Evolutionary conservation across 805 yeast species (phyloP), one percentile per base, ranked within the genome.

Genomic region (Hemisphaericaspora nanyangensis): DNA sequence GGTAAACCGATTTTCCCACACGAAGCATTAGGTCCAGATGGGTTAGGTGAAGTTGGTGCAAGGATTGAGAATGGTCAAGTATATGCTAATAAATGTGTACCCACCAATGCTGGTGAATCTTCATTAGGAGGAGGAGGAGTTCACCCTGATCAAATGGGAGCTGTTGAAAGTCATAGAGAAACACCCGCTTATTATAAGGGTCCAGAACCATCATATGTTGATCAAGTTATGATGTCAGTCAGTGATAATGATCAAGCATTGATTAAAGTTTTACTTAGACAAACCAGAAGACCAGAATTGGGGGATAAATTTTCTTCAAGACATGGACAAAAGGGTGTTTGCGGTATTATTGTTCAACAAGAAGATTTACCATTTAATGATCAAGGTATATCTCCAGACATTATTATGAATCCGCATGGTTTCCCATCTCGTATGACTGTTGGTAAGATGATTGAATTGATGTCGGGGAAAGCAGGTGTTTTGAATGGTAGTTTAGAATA

Each of bases 381-480:
- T 52, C 77, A 81, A 42, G 99, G 99, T 58, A 77, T 93, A 18
- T 72, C 79, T 3, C 99, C 99, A 0, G 99, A 91, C 67, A 90
- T 91, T 48, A 91, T 91, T 55, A 91, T 91, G 97, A 91, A 91
- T 58, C 99, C 99, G 1, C 99, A 91, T 62, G 99, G 97, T 70
- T 93, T 91, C 82, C 99, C 99, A 46, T 91, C 98, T 26, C 95
- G 99, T 77, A 93, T 93, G 99, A 93, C 99, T 29, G 98, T 93
- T 15, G 99, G 99, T 43, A 93, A 93, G 65, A 91, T 93, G 98
- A 80, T 93, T 49, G 99, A 93, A 63, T 73, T 91, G 46, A 85
- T 93, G 17, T 85, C 96, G 24, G 99, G 99, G 51, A 93, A 93
- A 58, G 99, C 98, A 0, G 99, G 99, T 60, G 97, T 93, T 29